Conservation (phyloP, 78 protist species). For the Dictyostelium brefeldianum region DNA sequence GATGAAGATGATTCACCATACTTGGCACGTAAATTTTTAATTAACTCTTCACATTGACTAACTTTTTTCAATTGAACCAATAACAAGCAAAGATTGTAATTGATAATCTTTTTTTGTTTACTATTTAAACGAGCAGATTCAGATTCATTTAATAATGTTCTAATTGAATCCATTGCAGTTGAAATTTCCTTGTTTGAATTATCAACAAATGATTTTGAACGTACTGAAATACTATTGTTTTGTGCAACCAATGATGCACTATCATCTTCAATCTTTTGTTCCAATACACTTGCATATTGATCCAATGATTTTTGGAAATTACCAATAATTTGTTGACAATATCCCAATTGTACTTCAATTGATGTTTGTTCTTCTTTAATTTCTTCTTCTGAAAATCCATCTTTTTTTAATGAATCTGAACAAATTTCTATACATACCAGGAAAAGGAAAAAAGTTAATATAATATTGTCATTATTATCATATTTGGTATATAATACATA, state of each 20-base stretch:
- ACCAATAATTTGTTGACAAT: constrained; percentile 57
- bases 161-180: constrained; percentile 7
- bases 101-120: constrained; percentile 21
- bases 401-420: constrained; percentile 61
- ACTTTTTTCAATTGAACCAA: constrained; percentile 42
- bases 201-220: not conserved
- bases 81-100: constrained; percentile 22
- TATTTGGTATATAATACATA: too few relatives aligned
- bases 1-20: not conserved
- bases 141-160: constrained; percentile 17
- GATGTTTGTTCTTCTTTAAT: constrained; percentile 55
- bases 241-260: constrained; percentile 50
- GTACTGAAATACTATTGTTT: constrained; percentile 15
- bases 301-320: constrained; percentile 26
- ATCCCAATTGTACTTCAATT: constrained; percentile 46
- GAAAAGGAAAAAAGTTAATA: not conserved
- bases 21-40: constrained; percentile 25
- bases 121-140: constrained; percentile 11
- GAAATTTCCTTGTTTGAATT: not conserved
- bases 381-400: constrained; percentile 66
- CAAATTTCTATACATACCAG: constrained; percentile 32
- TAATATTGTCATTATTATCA: not conserved
- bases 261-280: constrained; percentile 7
- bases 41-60: constrained; percentile 59
- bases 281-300: constrained; percentile 21